A percentile compares a stretch with the other conserved stretches of the same genome.
These are phyloP conservation scores for Erodium trifolium DNA, from an alignment of 441 rosid genomes.

Conservation along the genomic window DNA sequence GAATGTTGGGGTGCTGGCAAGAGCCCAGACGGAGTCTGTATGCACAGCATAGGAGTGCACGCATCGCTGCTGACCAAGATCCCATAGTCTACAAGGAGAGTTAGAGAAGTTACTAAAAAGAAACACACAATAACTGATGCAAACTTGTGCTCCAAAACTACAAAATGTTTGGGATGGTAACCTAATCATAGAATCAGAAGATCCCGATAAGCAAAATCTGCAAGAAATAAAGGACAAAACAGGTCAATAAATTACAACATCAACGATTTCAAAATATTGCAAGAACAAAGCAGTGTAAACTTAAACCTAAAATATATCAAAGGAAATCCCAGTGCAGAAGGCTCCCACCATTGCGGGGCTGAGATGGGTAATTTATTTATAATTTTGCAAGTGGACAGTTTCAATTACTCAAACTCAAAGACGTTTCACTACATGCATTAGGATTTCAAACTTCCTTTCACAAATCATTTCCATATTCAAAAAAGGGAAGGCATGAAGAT, in stretches of 20 bases:
- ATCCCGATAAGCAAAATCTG: slow-evolving; percentile 98
- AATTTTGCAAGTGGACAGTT: not conserved
- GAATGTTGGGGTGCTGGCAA: slow-evolving; percentile 92
- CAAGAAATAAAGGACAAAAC: slow-evolving; percentile 14
- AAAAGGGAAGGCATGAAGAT: slow-evolving; percentile 4
- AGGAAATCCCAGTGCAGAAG: not conserved
- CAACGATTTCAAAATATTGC: not conserved
- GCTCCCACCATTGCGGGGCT: not conserved
- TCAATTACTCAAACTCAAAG: not conserved
- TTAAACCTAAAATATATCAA: not conserved
- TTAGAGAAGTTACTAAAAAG: not conserved
- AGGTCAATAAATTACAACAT: not conserved
- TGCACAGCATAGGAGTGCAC: slow-evolving; percentile 98
- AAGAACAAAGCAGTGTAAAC: not conserved
- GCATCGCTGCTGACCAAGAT: slow-evolving; percentile 98
- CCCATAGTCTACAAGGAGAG: slow-evolving; percentile 67
- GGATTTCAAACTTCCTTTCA: not conserved
- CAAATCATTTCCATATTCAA: slow-evolving; percentile 1
- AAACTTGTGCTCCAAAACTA: not conserved
- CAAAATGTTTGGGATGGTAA: slow-evolving; percentile 17
- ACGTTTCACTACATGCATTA: not conserved
- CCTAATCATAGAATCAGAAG: slow-evolving; percentile 99
- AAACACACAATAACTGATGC: not conserved
- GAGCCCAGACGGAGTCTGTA: slow-evolving; percentile 99
- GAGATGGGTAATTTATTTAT: slow-evolving; percentile 1